phyloP scores from a whole-genome alignment of 2,329 filamentous ascomycete species.

The Clonostachys rosea region DNA sequence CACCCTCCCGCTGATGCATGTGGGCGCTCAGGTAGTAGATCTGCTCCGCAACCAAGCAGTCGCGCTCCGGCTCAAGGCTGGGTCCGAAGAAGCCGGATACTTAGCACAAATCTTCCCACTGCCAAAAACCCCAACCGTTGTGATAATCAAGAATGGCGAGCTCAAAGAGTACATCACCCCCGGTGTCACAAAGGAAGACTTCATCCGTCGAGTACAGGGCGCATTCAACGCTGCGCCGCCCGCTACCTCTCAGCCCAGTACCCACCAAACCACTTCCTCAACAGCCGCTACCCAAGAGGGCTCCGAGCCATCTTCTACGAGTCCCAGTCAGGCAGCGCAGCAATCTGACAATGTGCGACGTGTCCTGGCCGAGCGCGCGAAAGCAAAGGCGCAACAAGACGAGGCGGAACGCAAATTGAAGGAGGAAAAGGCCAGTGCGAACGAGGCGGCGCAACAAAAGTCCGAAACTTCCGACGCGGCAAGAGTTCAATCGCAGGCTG shows the following conservation, averaged over 20 bases:
- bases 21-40: conserved; percentile 45
- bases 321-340: conserved; percentile 3
- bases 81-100: conserved; percentile 76
- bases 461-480: conserved; percentile 24
- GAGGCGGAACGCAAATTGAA: conserved; percentile 42
- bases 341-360: conserved; percentile 20
- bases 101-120: conserved; percentile 79
- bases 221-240: conserved; percentile 20
- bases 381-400: conserved; percentile 32
- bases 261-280: conserved; percentile 4
- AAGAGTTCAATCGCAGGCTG: conserved; percentile 39
- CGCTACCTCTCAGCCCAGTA: conserved; percentile 6
- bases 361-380: conserved; percentile 46
- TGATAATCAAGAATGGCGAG: conserved; percentile 76
- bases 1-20: conserved; percentile 1
- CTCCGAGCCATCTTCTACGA: conserved; percentile 3
- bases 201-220: conserved; percentile 39
- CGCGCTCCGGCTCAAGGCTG: conserved; percentile 63
- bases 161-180: conserved; percentile 71
- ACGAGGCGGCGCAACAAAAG: conserved; percentile 38
- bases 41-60: conserved; percentile 58
- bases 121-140: conserved; percentile 70
- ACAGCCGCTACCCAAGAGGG: conserved; percentile 4
- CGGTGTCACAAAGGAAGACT: conserved; percentile 61
- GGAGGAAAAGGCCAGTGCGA: conserved; percentile 40